phyloP scores from a whole-genome alignment of 202 grass and related monocot species.

The Setaria viridis region DNA sequence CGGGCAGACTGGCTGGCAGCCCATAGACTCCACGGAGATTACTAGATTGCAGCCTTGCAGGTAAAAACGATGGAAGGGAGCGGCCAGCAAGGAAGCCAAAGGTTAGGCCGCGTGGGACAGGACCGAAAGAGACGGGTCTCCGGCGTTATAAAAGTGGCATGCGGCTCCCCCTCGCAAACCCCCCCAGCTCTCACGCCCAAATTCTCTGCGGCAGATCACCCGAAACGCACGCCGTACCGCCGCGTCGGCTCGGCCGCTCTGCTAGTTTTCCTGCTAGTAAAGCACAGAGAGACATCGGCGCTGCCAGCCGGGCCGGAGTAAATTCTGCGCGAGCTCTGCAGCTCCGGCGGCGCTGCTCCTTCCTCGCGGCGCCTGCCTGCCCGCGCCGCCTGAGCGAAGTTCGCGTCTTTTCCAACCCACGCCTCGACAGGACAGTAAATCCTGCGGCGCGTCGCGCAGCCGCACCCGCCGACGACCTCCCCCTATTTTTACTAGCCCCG shows the following conservation, averaged over 20 bases:
- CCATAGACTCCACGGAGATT: not conserved
- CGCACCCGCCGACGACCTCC: not conserved
- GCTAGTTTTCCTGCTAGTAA: no score
- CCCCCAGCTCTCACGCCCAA: not conserved
- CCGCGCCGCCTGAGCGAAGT: not conserved
- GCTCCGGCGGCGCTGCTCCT: conserved; percentile 14
- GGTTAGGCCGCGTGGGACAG: not conserved
- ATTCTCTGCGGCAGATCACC: conserved; percentile 17
- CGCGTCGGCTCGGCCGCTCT: no score
- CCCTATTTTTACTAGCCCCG: no score
- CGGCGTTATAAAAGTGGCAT: conserved; percentile 34
- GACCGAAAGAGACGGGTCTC: not conserved
- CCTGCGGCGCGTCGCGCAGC: conserved; percentile 15
- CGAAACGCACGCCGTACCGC: no score
- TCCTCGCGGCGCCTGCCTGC: not conserved
- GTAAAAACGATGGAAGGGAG: not conserved
- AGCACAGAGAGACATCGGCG: not conserved
- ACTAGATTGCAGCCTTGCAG: not conserved
- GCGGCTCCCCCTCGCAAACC: not conserved
- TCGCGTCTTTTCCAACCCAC: not conserved
- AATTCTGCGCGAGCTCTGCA: not conserved
- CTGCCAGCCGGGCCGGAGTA: conserved; percentile 38
- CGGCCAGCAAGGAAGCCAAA: not conserved
- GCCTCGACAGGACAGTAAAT: conserved; percentile 33
- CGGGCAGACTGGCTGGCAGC: not conserved